Evolutionary conservation across 345 rosid species (phyloP).

Genomic region (Chamaenerion angustifolium): DNA sequence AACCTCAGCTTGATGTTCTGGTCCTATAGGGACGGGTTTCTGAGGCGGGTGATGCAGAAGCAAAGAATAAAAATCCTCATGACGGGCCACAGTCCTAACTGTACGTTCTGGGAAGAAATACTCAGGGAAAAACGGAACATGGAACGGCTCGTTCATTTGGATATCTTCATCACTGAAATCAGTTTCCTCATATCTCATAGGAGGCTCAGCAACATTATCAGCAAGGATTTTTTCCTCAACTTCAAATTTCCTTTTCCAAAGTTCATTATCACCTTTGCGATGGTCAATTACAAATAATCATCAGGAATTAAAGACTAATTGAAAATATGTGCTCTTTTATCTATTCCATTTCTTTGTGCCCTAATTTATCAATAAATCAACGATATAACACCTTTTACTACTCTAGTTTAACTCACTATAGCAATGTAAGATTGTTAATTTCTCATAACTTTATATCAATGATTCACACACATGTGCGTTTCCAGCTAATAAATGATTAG

Average conservation of each 20-base stretch:
- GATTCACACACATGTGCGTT: too few species aligned
- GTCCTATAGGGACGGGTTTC: slow-evolving; percentile 41
- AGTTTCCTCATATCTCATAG: slow-evolving; percentile 17
- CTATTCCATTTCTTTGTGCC: too few species aligned
- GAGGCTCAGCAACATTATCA: slow-evolving; percentile 4
- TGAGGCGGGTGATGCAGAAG: slow-evolving; percentile 14
- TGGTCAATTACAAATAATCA: slow-evolving; percentile 6
- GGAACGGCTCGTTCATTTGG: slow-evolving; percentile 5
- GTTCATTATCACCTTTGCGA: slow-evolving; percentile 13
- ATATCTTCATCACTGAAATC: slow-evolving; percentile 21
- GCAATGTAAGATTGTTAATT: too few species aligned
- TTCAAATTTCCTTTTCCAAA: too few species aligned
- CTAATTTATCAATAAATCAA: too few species aligned
- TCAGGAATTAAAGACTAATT: slow-evolving; percentile 6
- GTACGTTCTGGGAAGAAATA: slow-evolving; percentile 21
- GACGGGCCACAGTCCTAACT: slow-evolving; percentile 13
- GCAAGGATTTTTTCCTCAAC: slow-evolving; percentile 12
- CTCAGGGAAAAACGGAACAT: slow-evolving; percentile 27
- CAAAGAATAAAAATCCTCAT: slow-evolving; percentile 24
- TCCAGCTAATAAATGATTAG: too few species aligned
- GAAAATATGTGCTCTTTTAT: background rate
- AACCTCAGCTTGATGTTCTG: slow-evolving; percentile 42
- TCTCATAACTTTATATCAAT: too few species aligned
- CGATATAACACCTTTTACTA: too few species aligned
- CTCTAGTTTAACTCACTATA: too few species aligned